Base-by-base conservation (phyloP, 2,329 filamentous ascomycete genomes). In the Zopfia rhizophila region DNA sequence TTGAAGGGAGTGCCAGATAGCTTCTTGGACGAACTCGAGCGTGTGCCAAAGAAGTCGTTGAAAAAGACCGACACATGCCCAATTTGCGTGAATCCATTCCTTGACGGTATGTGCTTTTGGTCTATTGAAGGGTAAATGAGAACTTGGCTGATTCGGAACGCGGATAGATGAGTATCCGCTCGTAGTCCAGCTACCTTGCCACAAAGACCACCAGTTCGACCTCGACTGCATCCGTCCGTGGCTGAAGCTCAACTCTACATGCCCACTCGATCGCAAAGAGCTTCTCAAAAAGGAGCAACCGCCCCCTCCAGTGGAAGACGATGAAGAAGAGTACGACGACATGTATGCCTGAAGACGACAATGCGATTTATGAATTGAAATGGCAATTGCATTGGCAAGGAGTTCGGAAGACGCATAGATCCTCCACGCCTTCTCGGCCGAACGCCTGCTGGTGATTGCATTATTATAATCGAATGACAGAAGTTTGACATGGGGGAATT, bases 201-300 rank as follows among this genome's bases (percentile, higher is more conserved):
- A 86, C 63, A 74, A 79, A 12, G 79, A 79, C 25, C 84, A 87
- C 63, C 60, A 82, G 14, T 87, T 86, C 66, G 84, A 87, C 68
- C 66, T 87, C 18, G 84, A 87, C 58, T 87, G 84, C 66, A 82
- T 87, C 50, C 71, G 78, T 46, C 84, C 84, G 0, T 87, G 84
- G 84, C 68, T 87, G 52, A 79, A 85, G 54, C 72, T 87, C 43
- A 82, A 85, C 52, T 81, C 82, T 7, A 86, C 83, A 14, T 87
- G 84, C 69, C 84, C 84, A 13, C 72, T 87, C 35, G 83, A 86
- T 62, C 76, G 84, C 38, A 76, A 79, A 61, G 79, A 82, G 63
- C 73, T 87, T 47, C 72, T 81, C 13, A 83, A 84, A 71, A 77
- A 68, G 53, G 81, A 70, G 69, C 76, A 67, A 39, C 61, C 68